Conservation (phyloP, 2,329 filamentous ascomycete species). For the Penicillium thymicola region DNA sequence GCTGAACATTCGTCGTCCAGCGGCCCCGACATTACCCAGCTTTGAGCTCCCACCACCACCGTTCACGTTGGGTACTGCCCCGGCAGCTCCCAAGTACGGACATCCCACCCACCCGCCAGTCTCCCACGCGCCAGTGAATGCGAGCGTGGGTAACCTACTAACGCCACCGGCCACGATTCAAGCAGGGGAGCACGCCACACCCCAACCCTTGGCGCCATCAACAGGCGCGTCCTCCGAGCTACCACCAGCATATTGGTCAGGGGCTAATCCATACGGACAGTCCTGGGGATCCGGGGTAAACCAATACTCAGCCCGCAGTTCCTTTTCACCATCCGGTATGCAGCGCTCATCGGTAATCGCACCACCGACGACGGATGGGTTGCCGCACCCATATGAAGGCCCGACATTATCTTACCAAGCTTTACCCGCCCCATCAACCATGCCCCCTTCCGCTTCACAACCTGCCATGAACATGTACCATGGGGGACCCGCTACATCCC, state of each 20-base stretch:
- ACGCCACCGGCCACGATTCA: constrained; percentile 60
- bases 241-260: constrained; percentile 60
- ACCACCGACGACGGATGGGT: constrained; percentile 58
- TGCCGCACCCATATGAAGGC: constrained; percentile 67
- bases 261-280: constrained; percentile 55
- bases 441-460: constrained; percentile 30
- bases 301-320: constrained; percentile 46
- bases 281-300: constrained; percentile 43
- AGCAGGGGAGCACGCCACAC: constrained; percentile 45
- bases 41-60: constrained; percentile 66
- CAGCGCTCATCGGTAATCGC: constrained; percentile 54
- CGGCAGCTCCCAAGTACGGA: constrained; percentile 50
- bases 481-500: constrained; percentile 36
- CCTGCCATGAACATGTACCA: constrained; percentile 45
- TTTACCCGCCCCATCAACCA: constrained; percentile 52
- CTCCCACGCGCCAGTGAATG: constrained; percentile 46
- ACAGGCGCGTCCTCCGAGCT: constrained; percentile 30
- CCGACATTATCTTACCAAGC: constrained; percentile 58
- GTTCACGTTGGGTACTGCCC: constrained; percentile 44
- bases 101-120: constrained; percentile 29
- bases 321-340: constrained; percentile 58
- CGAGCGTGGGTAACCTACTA: constrained; percentile 60
- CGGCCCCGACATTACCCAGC: constrained; percentile 64
- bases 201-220: constrained; percentile 55
- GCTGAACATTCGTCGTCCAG: constrained; percentile 68